Percentiles rank a stretch among this genome's conserved stretches.
Evolutionary conservation across 768 basidiomycete species (phyloP).

Genomic region (Suillus subluteus): DNA sequence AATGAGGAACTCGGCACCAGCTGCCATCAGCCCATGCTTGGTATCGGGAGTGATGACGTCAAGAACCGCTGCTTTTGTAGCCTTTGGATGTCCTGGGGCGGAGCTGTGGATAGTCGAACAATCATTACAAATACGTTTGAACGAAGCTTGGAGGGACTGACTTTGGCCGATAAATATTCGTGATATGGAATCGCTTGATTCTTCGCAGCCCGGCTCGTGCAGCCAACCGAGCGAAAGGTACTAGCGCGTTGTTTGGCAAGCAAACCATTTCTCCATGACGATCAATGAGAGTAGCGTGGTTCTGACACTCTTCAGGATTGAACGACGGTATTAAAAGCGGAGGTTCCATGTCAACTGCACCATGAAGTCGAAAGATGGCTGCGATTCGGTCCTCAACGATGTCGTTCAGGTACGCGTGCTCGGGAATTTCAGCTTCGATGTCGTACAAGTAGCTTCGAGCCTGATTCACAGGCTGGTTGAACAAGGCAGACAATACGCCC

Average conservation of each 20-base stretch:
- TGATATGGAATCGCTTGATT: slow-evolving; percentile 84
- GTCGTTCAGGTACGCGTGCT: slow-evolving; percentile 70
- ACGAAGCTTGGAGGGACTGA: slow-evolving; percentile 34
- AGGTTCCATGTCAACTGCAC: slow-evolving; percentile 86
- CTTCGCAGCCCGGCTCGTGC: slow-evolving; percentile 64
- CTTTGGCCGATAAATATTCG: slow-evolving; percentile 73
- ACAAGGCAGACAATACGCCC: slow-evolving; percentile 75
- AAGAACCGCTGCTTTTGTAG: slow-evolving; percentile 74
- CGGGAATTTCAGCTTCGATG: slow-evolving; percentile 63
- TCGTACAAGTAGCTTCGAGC: slow-evolving; percentile 78
- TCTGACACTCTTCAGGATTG: slow-evolving; percentile 62
- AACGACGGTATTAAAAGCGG: slow-evolving; percentile 80
- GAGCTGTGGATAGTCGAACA: slow-evolving; percentile 40
- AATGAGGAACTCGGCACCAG: slow-evolving; percentile 74
- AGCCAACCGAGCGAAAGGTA: slow-evolving; percentile 84
- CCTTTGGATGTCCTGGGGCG: slow-evolving; percentile 73
- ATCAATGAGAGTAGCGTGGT: slow-evolving; percentile 78
- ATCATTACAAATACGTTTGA: slow-evolving; percentile 1
- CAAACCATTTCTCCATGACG: slow-evolving; percentile 75
- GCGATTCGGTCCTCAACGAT: slow-evolving; percentile 78
- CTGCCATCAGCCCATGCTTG: slow-evolving; percentile 62
- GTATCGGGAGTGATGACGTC: slow-evolving; percentile 84
- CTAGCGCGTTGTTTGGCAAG: slow-evolving; percentile 71
- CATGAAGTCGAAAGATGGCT: slow-evolving; percentile 84
- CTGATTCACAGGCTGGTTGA: slow-evolving; percentile 69